These are phyloP conservation scores for Parastagonospora avenae DNA, from an alignment of 2,329 filamentous ascomycete species.

Conservation along the genomic window DNA sequence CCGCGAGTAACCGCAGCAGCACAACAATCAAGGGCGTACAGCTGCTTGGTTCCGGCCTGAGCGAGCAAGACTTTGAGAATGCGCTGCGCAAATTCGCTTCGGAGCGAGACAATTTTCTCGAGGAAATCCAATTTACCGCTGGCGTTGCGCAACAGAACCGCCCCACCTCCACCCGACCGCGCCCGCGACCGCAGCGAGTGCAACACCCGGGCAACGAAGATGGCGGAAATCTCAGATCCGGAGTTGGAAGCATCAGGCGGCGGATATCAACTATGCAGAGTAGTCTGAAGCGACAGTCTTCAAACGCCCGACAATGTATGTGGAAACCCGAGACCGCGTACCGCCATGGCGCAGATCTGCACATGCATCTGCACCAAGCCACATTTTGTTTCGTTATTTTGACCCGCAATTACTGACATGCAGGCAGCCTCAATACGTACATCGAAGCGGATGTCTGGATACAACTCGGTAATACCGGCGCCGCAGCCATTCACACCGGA, in stretches of 20 bases:
- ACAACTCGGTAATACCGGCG: constrained; percentile 95
- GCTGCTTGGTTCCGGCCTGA: constrained; percentile 51
- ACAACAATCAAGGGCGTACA: constrained; percentile 62
- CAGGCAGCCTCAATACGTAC: constrained; percentile 70
- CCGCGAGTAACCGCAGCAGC: constrained; percentile 69
- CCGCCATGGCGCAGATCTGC: constrained; percentile 1
- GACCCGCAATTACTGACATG: constrained; percentile 23
- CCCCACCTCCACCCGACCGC: constrained; percentile 66
- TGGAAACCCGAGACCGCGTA: constrained; percentile 18
- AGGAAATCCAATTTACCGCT: constrained; percentile 87
- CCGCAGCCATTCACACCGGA: constrained; percentile 89
- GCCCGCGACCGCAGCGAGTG: constrained; percentile 81
- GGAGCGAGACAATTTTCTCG: constrained; percentile 91
- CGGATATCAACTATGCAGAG: constrained; percentile 93
- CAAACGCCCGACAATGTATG: constrained; percentile 75
- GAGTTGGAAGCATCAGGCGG: constrained; percentile 85
- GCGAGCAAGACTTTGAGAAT: constrained; percentile 90
- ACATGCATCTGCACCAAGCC: constrained; percentile 9
- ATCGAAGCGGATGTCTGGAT: constrained; percentile 88
- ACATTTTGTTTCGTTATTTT: constrained; percentile 21
- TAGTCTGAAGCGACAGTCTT: constrained; percentile 86
- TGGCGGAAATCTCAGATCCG: constrained; percentile 59
- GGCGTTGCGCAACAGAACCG: constrained; percentile 63
- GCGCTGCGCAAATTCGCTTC: constrained; percentile 92
- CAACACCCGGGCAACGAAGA: constrained; percentile 58